Evolutionary conservation across 768 basidiomycete genomes (phyloP).

Genomic region (Trametes cubensis): DNA sequence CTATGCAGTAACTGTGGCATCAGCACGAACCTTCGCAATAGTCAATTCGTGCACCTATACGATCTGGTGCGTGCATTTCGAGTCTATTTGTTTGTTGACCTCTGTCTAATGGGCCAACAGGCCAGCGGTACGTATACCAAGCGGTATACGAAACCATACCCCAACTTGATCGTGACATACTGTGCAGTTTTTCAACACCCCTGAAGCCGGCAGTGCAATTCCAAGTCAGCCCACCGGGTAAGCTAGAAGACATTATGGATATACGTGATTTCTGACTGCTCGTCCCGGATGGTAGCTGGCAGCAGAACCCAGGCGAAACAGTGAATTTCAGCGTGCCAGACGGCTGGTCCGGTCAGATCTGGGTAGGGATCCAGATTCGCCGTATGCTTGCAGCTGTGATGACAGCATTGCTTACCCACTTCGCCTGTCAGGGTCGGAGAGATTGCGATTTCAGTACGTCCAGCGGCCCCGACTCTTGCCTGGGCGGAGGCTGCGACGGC

Average conservation of each 20-base stretch:
- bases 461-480: constrained; percentile 33
- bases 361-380: constrained; percentile 27
- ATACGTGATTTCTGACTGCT: neutral
- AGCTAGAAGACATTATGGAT: neutral
- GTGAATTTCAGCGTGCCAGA: constrained; percentile 41
- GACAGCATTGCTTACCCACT: neutral
- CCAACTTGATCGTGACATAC: neutral
- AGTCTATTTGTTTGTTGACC: neutral
- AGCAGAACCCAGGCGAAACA: constrained; percentile 25
- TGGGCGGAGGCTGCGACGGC: constrained; percentile 44
- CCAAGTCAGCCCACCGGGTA: constrained; percentile 37
- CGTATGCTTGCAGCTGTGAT: neutral
- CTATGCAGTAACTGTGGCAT: constrained; percentile 6
- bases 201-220: constrained; percentile 32
- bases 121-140: constrained; percentile 33
- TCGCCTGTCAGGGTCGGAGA: constrained; percentile 36
- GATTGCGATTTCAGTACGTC: constrained; percentile 39
- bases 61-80: constrained; percentile 37
- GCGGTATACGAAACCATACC: neutral
- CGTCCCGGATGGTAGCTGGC: constrained; percentile 30
- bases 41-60: constrained; percentile 46
- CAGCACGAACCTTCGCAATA: constrained; percentile 39
- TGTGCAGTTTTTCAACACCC: constrained; percentile 36
- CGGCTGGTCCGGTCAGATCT: constrained; percentile 45
- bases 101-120: constrained; percentile 12